Base-by-base conservation (phyloP, 371 early-diverging fungal species). In the Mucor racemosus region DNA sequence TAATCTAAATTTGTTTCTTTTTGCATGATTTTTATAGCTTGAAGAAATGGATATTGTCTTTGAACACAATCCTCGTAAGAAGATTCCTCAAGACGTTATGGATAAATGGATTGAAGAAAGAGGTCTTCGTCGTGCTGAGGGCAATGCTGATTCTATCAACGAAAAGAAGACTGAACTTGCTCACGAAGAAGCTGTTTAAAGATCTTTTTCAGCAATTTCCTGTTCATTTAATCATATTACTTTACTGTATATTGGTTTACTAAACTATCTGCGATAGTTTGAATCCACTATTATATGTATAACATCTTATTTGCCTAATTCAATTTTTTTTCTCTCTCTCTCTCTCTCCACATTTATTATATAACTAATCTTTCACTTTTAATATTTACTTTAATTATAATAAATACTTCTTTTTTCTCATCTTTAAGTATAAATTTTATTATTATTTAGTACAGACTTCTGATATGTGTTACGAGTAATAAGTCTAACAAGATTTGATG, bases 31-130 rank as follows among this genome's bases (percentile, higher is more conserved):
- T 38, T 17, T 61, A 48, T 72, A 76, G 76, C 72, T 77, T 60
- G 78, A 78, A 68, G 78, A 78, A 61, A 78, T 78, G 73, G 78
- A 78, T 62, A 69, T 78, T 41, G 66, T 78, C 9, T 77, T 77
- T 33, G 60, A 75, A 39, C 64, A 78, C 56, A 78, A 68, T 39
- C 72, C 73, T 36, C 71, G 78, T 54, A 75, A 75, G 71, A 70
- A 66, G 41, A 63, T 78, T 40, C 62, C 73, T 55, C 73, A 67
- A 42, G 75, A 72, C 3, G 58, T 44, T 46, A 60, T 77, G 58
- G 72, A 74, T 7, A 57, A 72, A 60, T 67, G 75, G 58, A 59
- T 66, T n/a, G 68, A 53, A 31, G 67, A 60, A 40, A 63, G 58
- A 46, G 72, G 72, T 31, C 38, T 69, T 57, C 69, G 58, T 46